These are phyloP conservation scores for Penicillium rolfsii DNA, from an alignment of 2,329 filamentous ascomycete species.

Conservation along the genomic window DNA sequence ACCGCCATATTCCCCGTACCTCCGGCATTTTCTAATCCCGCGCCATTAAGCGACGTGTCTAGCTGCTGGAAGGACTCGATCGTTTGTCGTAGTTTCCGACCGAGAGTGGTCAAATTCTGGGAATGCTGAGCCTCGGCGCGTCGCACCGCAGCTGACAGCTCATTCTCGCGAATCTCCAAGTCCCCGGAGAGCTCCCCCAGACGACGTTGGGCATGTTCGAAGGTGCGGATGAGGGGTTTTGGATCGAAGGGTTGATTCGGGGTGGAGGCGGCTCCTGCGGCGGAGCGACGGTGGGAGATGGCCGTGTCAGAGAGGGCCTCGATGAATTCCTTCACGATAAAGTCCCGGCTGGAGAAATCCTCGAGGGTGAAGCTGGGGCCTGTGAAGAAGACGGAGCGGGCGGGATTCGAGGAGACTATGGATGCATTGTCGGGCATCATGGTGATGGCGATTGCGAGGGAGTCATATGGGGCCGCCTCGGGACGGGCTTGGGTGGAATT, in stretches of 20 bases:
- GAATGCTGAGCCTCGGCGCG: conserved; percentile 91
- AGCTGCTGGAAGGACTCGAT: conserved; percentile 90
- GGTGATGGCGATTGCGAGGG: conserved; percentile 13
- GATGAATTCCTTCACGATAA: conserved; percentile 97
- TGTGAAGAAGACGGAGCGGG: conserved; percentile 72
- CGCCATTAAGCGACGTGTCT: conserved; percentile 76
- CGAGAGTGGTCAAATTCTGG: conserved; percentile 83
- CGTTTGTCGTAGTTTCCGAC: conserved; percentile 86
- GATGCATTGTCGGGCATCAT: conserved; percentile 46
- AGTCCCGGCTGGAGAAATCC: conserved; percentile 86
- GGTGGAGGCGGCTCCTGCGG: conserved; percentile 48
- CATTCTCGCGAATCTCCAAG: conserved; percentile 86
- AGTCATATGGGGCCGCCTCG: conserved; percentile 22
- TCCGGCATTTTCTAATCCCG: conserved; percentile 44
- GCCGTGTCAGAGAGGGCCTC: conserved; percentile 87
- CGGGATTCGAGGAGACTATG: conserved; percentile 46
- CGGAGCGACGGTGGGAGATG: conserved; percentile 76
- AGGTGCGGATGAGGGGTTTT: conserved; percentile 93
- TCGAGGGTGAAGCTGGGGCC: conserved; percentile 85
- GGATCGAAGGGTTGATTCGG: conserved; percentile 74
- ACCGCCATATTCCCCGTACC: conserved; percentile 85
- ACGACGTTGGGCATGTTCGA: conserved; percentile 70
- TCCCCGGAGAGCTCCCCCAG: conserved; percentile 67
- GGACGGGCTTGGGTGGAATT: conserved; percentile 2
- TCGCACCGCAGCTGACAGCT: conserved; percentile 84